Percentiles rank a stretch among this genome's conserved stretches.
Conservation (phyloP, 257 asterid species). For the Orobanche coerulescens region DNA sequence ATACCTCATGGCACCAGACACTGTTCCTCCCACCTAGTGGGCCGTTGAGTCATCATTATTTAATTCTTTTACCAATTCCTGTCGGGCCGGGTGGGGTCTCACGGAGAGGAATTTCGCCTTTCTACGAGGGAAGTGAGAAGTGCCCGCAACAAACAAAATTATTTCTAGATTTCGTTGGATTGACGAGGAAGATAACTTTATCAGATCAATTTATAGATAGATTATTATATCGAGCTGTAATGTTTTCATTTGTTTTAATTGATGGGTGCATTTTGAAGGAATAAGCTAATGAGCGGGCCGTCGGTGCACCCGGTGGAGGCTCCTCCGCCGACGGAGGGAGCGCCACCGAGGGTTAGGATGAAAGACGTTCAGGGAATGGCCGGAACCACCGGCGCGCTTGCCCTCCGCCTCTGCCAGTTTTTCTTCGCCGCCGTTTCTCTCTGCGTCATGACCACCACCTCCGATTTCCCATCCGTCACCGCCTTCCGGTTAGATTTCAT, state of each 20-base stretch:
- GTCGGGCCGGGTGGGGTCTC: too few relatives aligned
- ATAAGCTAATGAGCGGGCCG: slow-evolving; percentile 58
- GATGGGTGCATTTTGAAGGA: slow-evolving; percentile 22
- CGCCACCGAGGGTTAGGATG: slow-evolving; percentile 57
- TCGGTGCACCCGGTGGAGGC: slow-evolving; percentile 79
- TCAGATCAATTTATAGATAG: too few relatives aligned
- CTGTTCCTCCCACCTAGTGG: too few relatives aligned
- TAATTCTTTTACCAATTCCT: too few relatives aligned
- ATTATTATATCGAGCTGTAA: slow-evolving; percentile 1
- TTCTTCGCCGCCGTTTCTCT: slow-evolving; percentile 61
- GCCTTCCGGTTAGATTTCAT: slow-evolving; percentile 59
- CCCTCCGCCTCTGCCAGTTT: slow-evolving; percentile 61
- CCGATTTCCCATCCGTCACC: slow-evolving; percentile 80
- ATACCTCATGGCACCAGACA: too few relatives aligned
- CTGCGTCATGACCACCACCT: slow-evolving; percentile 67
- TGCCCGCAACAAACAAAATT: too few relatives aligned
- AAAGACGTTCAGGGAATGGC: slow-evolving; percentile 73
- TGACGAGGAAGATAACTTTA: too few relatives aligned
- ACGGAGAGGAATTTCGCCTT: too few relatives aligned
- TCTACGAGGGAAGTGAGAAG: too few relatives aligned
- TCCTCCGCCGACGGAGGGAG: slow-evolving; percentile 35
- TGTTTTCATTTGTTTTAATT: not conserved
- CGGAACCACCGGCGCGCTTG: slow-evolving; percentile 67
- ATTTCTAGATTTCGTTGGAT: not conserved
- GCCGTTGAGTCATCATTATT: too few relatives aligned